phyloP scores from a whole-genome alignment of 441 rosid genomes.

The Pelargonium citronellum region DNA sequence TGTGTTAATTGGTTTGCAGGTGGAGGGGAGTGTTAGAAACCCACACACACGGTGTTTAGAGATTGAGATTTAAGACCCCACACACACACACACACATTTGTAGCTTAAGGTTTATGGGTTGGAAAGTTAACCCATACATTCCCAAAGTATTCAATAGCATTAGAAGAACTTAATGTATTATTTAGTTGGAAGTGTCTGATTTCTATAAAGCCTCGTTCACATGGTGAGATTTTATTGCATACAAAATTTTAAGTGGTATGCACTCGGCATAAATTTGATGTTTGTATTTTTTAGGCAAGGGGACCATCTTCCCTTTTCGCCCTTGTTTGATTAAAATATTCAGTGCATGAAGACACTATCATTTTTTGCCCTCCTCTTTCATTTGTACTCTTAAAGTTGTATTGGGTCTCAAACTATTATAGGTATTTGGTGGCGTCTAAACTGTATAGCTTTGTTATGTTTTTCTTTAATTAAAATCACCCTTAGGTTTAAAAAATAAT shows the following conservation, averaged over 20 bases:
- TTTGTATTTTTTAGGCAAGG: neutral
- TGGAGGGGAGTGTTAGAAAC: no score
- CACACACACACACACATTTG: no score
- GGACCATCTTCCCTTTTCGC: neutral
- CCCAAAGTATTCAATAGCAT: neutral
- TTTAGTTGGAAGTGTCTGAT: neutral
- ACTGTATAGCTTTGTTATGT: slow-evolving; percentile 3
- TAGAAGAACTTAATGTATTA: neutral
- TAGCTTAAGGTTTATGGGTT: no score
- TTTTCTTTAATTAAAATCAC: neutral
- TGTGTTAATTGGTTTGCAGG: no score
- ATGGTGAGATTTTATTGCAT: neutral
- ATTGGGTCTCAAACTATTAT: neutral
- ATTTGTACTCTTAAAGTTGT: neutral
- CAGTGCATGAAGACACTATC: neutral
- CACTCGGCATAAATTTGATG: neutral
- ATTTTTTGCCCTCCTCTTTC: neutral
- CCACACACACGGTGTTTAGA: no score
- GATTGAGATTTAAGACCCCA: no score
- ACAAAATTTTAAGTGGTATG: neutral
- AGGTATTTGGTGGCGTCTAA: neutral
- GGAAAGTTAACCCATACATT: neutral
- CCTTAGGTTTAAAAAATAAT: neutral
- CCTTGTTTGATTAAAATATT: slow-evolving; percentile 1
- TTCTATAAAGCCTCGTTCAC: neutral